Evolutionary conservation across 2,329 filamentous ascomycete genomes (phyloP), one percentile per base, ranked within the genome.

Genomic region (Neonectria faginata): DNA sequence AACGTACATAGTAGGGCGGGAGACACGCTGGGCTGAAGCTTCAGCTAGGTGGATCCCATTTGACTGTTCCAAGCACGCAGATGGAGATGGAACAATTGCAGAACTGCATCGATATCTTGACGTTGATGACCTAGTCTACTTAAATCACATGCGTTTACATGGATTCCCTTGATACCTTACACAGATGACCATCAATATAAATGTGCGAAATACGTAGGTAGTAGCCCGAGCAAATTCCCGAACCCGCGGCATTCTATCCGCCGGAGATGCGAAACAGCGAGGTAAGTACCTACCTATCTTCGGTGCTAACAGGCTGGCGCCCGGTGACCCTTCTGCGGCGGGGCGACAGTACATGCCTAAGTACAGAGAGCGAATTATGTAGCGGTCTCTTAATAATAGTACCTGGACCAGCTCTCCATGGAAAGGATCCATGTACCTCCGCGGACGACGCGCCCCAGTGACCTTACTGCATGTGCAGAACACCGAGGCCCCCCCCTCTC

Each of bases 391-490:
- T 25, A 25, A 6, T 25, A 25, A n/a, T n/a, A n/a, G 22, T 25
- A 25, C 22, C 22, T 25, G 22, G 22, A 3, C n/a, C n/a, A n/a
- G n/a, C n/a, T n/a, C n/a, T n/a, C 5, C 22, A 18, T 18, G 39
- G n/a, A 42, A 42, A 42, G 16, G 3, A 22, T 33, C 29, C 27
- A 47, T 39, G 54, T 57, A 57, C 42, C 54, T 48, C 55, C 44
- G 29, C 29, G 55, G 44, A 39, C 18, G 44, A 42, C 44, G 18
- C 55, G 22, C 20, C 44, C 51, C 36, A 54, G 31, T 54, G 29
- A 52, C 27, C 8, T 22, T 42, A 18, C 16, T 20, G n/a, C 39
- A 42, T 39, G 25, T 48, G 20, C 42, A 39, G 33, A 10, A 25
- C 5, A 25, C 25, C 25, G 25, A 25, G 25, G 25, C 5, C 25